Conservation (phyloP, 1,284 basidiomycete genomes). For the Mycena citricolor region DNA sequence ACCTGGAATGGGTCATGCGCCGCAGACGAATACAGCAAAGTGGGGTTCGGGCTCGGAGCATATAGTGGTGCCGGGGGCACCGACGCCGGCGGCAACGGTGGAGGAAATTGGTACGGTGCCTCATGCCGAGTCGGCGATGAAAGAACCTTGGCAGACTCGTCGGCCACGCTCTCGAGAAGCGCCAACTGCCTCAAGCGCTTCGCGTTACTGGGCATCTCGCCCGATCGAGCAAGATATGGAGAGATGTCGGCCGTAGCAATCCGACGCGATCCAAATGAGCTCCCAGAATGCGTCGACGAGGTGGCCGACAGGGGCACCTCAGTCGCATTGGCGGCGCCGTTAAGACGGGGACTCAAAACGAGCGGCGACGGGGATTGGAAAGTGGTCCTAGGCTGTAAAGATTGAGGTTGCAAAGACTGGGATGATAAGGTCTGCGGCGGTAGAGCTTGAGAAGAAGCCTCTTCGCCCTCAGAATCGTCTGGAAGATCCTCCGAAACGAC, state of each 20-base stretch:
- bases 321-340: constrained; percentile 6
- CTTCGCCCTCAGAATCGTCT: no score
- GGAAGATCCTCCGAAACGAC: no score
- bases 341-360: constrained; percentile 19
- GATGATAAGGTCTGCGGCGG: no score
- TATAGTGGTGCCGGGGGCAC: constrained; percentile 18
- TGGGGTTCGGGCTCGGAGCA: constrained; percentile 22
- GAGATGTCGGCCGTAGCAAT: constrained; percentile 57
- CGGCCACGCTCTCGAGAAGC: constrained; percentile 69
- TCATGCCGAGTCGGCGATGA: constrained; percentile 42
- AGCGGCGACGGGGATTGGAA: constrained; percentile 24
- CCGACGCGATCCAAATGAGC: constrained; percentile 29
- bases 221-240: constrained; percentile 56
- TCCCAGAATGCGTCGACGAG: constrained; percentile 21
- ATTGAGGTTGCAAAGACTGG: constrained; percentile 15
- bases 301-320: constrained; percentile 12
- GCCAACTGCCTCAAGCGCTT: constrained; percentile 71
- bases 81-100: constrained; percentile 23
- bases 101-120: constrained; percentile 26
- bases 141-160: constrained; percentile 66
- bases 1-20: constrained; percentile 49
- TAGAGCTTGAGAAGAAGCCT: no score
- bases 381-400: constrained; percentile 18
- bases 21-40: constrained; percentile 37
- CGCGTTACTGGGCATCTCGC: constrained; percentile 50